Evolutionary conservation across 2,329 filamentous ascomycete species (phyloP).

Genomic region (Didymella exigua): DNA sequence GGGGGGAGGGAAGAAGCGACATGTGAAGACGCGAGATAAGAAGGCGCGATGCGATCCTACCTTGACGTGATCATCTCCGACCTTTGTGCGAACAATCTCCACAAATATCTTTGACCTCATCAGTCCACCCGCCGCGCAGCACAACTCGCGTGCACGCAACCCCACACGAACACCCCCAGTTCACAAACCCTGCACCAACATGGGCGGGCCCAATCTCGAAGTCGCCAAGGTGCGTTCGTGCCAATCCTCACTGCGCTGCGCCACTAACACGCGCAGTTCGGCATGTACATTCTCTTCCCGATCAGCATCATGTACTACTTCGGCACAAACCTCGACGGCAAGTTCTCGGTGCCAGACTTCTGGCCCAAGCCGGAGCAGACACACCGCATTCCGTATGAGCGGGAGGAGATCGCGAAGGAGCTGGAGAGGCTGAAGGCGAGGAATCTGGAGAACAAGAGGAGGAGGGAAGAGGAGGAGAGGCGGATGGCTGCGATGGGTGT

Average conservation of each 20-base stretch:
- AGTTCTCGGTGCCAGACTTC: conserved; percentile 84
- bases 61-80: conserved; percentile 18
- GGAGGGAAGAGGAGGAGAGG: conserved; percentile 50
- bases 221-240: conserved; percentile 77
- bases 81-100: conserved; percentile 32
- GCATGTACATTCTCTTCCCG: conserved; percentile 98
- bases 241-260: conserved; percentile 2
- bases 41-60: conserved; percentile 9
- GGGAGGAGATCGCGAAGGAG: conserved; percentile 83
- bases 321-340: conserved; percentile 91
- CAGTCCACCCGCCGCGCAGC: conserved; percentile 2
- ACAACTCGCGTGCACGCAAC: conserved; percentile 1
- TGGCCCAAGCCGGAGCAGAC: conserved; percentile 85
- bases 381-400: conserved; percentile 76
- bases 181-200: conserved; percentile 44
- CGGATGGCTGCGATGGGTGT: conserved; percentile 24
- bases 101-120: conserved; percentile 22
- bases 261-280: conserved; percentile 68
- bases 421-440: conserved; percentile 69
- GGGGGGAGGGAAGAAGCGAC: not conserved
- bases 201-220: conserved; percentile 90
- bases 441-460: conserved; percentile 55
- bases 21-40: conserved; percentile 3
- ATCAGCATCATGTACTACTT: conserved; percentile 99
- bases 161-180: conserved; percentile 2